Evolutionary conservation across 75 land plant species (phyloP).

Genomic region (Isoetes taiwanensis): DNA sequence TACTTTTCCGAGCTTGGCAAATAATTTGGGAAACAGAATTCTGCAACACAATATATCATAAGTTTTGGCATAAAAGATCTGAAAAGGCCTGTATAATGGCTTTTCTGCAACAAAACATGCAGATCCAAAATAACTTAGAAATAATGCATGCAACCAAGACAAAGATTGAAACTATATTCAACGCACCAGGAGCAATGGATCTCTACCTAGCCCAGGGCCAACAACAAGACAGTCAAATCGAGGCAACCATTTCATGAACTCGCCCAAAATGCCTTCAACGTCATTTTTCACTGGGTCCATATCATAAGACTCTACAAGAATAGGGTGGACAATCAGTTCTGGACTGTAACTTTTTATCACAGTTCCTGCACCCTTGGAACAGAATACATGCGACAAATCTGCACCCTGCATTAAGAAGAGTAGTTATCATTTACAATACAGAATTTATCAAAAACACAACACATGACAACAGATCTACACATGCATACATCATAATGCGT

Average conservation of each 20-base stretch:
- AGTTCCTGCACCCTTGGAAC: conserved; percentile 80
- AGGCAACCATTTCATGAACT: conserved; percentile 75
- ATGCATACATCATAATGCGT: background rate
- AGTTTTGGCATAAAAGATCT: too few species aligned
- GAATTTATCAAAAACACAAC: background rate
- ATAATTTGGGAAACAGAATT: conserved; percentile 80
- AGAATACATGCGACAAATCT: conserved; percentile 95
- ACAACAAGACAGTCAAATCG: conserved; percentile 89
- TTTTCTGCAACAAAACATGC: background rate
- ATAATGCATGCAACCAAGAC: background rate
- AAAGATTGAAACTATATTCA: background rate
- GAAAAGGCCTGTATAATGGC: background rate
- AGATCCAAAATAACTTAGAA: background rate
- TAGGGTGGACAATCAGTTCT: conserved; percentile 89
- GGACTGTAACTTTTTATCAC: conserved; percentile 98
- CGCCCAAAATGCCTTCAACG: conserved; percentile 37
- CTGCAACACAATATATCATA: conserved; percentile 21
- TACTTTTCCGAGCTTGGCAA: conserved; percentile 41
- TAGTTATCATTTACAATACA: background rate
- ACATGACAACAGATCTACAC: background rate
- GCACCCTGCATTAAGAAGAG: conserved; percentile 53
- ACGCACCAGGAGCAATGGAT: conserved; percentile 79
- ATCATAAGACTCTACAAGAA: conserved; percentile 77
- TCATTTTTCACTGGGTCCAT: conserved; percentile 33
- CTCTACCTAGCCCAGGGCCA: conserved; percentile 98